Conservation (phyloP, 345 rosid genomes). For the Dovyalis caffra region DNA sequence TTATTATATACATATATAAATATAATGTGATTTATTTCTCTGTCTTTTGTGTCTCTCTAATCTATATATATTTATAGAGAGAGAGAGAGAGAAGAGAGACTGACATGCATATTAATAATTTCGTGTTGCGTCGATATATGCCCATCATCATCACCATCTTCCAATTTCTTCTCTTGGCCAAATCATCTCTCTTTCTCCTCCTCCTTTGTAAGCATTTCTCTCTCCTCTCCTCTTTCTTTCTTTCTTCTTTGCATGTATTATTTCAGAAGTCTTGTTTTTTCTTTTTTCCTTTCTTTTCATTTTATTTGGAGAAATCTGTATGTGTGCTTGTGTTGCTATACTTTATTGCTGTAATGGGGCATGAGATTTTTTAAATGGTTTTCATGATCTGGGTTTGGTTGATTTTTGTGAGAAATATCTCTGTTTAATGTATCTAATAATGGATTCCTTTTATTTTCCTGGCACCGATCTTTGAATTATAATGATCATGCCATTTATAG, state of each 20-base stretch:
- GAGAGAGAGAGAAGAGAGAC: not conserved
- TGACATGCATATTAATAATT: conserved; percentile 5
- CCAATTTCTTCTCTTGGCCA: conserved; percentile 20
- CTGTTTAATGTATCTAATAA: conserved; percentile 14
- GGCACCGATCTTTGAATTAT: conserved; percentile 13
- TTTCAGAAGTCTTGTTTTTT: not conserved
- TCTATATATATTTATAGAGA: too few species aligned
- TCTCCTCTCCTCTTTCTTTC: not conserved
- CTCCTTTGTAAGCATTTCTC: conserved; percentile 28
- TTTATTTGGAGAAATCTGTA: not conserved
- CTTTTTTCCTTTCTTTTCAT: not conserved
- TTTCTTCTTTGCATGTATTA: conserved; percentile 20
- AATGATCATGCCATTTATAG: conserved; percentile 17
- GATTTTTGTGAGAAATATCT: conserved; percentile 20
- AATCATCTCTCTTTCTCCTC: conserved; percentile 17
- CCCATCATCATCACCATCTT: conserved; percentile 32
- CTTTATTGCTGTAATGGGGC: conserved; percentile 19
- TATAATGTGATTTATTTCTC: not conserved
- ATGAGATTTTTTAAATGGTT: conserved; percentile 18
- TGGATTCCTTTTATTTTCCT: not conserved
- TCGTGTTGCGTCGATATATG: conserved; percentile 24
- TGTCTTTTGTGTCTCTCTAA: too few species aligned
- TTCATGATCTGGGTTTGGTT: conserved; percentile 37
- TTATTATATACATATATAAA: not conserved
- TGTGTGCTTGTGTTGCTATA: conserved; percentile 6